Evolutionary conservation across 1,139 yeast genomes (phyloP), one percentile per base, ranked within the genome.

Genomic region (Hemisphaericaspora subhashii): DNA sequence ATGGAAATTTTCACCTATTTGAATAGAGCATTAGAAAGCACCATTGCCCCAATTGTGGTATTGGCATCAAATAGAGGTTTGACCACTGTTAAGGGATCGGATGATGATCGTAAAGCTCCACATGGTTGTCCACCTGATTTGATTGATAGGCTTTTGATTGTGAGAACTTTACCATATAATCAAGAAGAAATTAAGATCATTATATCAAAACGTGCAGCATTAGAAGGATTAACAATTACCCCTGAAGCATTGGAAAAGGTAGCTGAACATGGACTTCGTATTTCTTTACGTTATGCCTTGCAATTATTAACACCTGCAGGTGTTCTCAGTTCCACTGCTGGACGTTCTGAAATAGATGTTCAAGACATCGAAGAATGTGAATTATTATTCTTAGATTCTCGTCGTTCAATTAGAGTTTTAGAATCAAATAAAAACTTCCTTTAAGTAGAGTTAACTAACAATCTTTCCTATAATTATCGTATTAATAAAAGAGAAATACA

Each of bases 111-210:
- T 28, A 78, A 79, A 48, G 85, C 96, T 13, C 97, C 99, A 18
- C 98, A 94, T 58, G 99, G 99, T 36, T 80, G 94, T 49, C 98
- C 99, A 27, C 86, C 96, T 2, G 99, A 92, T 68, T 74, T 92
- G 57, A 77, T 90, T 42, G 99, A 92, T 63, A 74, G 99, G 50
- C 71, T 92, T 47, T 75, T 92, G 52, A 94, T 92, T 58, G 92
- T 94, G 38, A 83, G 95, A 62, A 92, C 98, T 5, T 71, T 87
- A 43, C 94, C 96, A 18, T 92, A 92, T 68, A 76, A 75, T 46
- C 78, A 76, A 48, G 94, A 86, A 37, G 98, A 92, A 63, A 86
- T 90, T 46, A 77, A 81, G 47, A 75, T 83, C 14, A 92, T 92
- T 52, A 80, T 92, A 47, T 80, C 81, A 49, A 87, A 89, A 64